Base-by-base conservation (phyloP, 2,329 filamentous ascomycete species). In the Teratosphaeria gauchensis region DNA sequence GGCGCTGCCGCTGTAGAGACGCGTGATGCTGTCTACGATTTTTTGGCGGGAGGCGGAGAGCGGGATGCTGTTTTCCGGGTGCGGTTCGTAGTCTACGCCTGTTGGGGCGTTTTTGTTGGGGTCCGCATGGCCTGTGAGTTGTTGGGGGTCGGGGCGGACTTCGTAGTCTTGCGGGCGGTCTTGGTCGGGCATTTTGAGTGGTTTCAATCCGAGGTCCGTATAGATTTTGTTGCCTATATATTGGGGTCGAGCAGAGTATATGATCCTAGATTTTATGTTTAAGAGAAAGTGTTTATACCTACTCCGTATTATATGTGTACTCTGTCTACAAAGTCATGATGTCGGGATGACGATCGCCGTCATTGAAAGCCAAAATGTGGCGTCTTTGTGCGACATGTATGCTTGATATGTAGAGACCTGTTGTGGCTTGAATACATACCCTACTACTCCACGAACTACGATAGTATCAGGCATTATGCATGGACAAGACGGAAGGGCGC, bases 1-100 rank as follows among this genome's bases (percentile, higher is more conserved):
- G 4, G 76, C 76, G 56, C 75, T 77, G 21, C 78, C 77, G 51
- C 72, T 75, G 63, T 80, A 81, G 1, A 81, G 66, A 8, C 71
- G 74, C 24, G 70, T 70, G 56, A 80, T 79, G 3, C 68, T 66
- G 28, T 74, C 66, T 2, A 80, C 67, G 48, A 80, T 79, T 5
- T 68, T 64, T 57, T 78, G 67, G 21, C 72, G 69, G 2, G 71
- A 65, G 0, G 71, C 56, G 0, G 72, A 69, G 2, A 78, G 61
- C 11, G 66, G 57, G 30, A 76, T 65, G 1, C 69, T 74, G 11
- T 66, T 58, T 4, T 68, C 65, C 2, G 76, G 75, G 55, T 75
- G 66, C 4, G 76, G 76, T 35, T 73, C 70, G 60, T 78, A 78
- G 64, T 78, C 75, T 55, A 76, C 66, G 42, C 66, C 63, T n/a